These are phyloP conservation scores for Arabis hirsuta DNA, from an alignment of 345 rosid species.

Conservation along the genomic window DNA sequence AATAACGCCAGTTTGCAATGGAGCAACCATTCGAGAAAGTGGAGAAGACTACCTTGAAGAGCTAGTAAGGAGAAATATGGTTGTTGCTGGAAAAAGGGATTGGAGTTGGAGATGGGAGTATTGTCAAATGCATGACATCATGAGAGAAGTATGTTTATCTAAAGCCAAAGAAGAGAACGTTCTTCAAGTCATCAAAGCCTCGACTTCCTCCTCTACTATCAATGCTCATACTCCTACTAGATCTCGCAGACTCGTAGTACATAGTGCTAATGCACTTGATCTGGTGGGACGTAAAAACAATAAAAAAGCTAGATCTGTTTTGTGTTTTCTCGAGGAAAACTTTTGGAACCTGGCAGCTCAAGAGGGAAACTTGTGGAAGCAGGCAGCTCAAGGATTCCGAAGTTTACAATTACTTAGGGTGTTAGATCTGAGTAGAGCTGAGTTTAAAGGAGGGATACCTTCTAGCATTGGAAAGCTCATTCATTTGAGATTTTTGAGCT, in stretches of 20 bases:
- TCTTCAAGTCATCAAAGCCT: slow-evolving; percentile 9
- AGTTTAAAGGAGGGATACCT: slow-evolving; percentile 19
- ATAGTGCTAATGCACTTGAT: background rate
- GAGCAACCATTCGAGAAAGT: slow-evolving; percentile 28
- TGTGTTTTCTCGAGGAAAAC: background rate
- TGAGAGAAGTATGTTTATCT: too few species aligned
- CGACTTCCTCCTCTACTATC: slow-evolving; percentile 9
- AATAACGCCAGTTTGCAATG: background rate
- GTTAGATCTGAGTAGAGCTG: background rate
- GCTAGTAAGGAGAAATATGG: slow-evolving; percentile 22
- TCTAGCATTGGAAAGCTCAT: slow-evolving; percentile 43
- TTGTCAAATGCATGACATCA: too few species aligned
- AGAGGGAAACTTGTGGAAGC: background rate
- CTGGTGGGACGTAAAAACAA: background rate
- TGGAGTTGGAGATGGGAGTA: too few species aligned
- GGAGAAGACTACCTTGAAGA: slow-evolving; percentile 32
- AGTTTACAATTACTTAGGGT: slow-evolving; percentile 24
- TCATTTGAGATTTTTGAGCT: slow-evolving; percentile 36
- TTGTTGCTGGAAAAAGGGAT: background rate
- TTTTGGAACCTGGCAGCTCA: background rate
- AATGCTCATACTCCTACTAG: slow-evolving; percentile 7
- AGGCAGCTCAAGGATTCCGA: background rate
- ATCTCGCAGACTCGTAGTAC: slow-evolving; percentile 20
- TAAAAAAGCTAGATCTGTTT: background rate
- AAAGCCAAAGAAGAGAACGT: too few species aligned